phyloP scores from a whole-genome alignment of 1,284 basidiomycete species.

The Stereum hirsutum region DNA sequence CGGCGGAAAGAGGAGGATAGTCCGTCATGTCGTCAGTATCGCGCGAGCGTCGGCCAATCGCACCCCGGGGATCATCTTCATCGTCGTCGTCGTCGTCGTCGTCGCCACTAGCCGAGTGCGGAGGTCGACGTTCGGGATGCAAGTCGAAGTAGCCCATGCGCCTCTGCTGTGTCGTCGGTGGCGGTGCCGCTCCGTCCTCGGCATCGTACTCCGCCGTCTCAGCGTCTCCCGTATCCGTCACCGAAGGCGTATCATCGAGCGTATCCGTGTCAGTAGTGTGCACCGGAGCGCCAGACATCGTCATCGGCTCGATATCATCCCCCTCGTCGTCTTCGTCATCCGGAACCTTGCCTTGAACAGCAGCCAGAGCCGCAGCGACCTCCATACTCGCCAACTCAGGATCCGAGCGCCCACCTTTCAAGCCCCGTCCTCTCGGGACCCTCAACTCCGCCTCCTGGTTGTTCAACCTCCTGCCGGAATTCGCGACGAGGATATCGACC shows the following conservation, averaged over 20 bases:
- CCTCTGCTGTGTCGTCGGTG: slow-evolving; percentile 10
- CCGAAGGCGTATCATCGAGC: slow-evolving; percentile 8
- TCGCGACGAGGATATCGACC: slow-evolving; percentile 80
- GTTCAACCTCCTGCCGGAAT: slow-evolving; percentile 45
- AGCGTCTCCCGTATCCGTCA: slow-evolving; percentile 16
- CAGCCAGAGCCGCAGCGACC: slow-evolving; percentile 60
- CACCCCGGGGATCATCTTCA: slow-evolving; percentile 26
- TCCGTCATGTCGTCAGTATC: slow-evolving; percentile 18
- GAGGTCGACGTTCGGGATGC: slow-evolving; percentile 41
- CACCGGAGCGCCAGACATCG: slow-evolving; percentile 2
- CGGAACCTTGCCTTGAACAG: slow-evolving; percentile 43
- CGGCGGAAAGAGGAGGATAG: slow-evolving; percentile 4
- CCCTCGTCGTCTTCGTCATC: slow-evolving; percentile 32
- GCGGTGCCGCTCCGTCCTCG: slow-evolving; percentile 11
- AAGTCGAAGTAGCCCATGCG: slow-evolving; percentile 64
- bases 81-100: slow-evolving; percentile 13
- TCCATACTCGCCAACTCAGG: slow-evolving; percentile 67
- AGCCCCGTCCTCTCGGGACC: slow-evolving; percentile 17
- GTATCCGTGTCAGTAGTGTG: slow-evolving; percentile 9
- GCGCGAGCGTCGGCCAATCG: slow-evolving; percentile 14
- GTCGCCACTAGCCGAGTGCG: background rate
- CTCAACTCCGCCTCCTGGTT: slow-evolving; percentile 47
- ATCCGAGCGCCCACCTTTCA: slow-evolving; percentile 38
- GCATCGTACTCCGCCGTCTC: slow-evolving; percentile 17
- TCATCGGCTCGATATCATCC: slow-evolving; percentile 3